Conservation (phyloP, 1,139 yeast genomes). For the Hyphopichia fennica region DNA sequence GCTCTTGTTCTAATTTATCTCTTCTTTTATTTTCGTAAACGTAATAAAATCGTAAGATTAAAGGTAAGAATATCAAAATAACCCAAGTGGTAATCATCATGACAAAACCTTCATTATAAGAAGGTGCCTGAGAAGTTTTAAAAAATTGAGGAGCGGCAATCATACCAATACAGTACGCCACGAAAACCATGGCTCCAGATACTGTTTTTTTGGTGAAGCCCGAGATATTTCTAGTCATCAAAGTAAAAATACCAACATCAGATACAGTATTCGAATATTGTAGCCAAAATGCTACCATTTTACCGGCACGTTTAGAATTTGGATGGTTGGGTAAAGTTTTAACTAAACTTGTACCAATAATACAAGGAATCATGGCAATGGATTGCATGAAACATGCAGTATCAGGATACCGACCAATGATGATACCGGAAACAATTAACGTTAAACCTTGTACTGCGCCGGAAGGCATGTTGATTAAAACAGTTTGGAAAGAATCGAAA, state of each 20-base stretch:
- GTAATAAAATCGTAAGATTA: background rate
- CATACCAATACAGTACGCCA: slow-evolving; percentile 11
- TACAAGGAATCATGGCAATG: background rate
- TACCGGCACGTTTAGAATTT: too few relatives aligned
- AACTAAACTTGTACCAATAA: background rate
- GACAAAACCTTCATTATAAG: slow-evolving; percentile 18
- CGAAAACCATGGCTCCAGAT: slow-evolving; percentile 21
- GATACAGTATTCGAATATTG: background rate
- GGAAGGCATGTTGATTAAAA: slow-evolving; percentile 15
- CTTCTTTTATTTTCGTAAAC: background rate
- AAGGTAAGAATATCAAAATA: background rate
- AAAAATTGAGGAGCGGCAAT: slow-evolving; percentile 1
- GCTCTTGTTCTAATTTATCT: background rate
- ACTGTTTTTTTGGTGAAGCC: slow-evolving; percentile 16
- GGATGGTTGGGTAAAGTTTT: background rate
- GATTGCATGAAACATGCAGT: background rate
- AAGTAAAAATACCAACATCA: background rate
- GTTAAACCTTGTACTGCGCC: slow-evolving; percentile 39
- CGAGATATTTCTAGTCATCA: background rate
- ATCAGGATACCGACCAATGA: background rate
- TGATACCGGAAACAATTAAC: slow-evolving; percentile 21
- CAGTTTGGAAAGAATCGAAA: slow-evolving; percentile 12
- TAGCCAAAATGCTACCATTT: background rate
- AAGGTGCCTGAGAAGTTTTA: slow-evolving; percentile 3
- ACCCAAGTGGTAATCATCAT: background rate